Evolutionary conservation across 176 grass and related monocot species (phyloP), one percentile per base, ranked within the genome.

Genomic region (Ampelocalamus luodianensis): DNA sequence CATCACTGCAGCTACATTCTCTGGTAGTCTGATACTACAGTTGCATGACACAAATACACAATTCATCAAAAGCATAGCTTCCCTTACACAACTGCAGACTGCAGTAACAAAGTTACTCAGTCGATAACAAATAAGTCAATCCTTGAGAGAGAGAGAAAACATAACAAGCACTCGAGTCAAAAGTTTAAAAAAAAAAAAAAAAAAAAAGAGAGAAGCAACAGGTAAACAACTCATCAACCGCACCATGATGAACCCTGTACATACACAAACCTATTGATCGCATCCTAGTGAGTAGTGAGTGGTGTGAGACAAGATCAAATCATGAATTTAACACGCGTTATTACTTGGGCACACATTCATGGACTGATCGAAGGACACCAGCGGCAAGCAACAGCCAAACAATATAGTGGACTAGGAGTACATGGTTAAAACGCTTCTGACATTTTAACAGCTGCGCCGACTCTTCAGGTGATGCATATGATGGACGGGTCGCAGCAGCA

Each of bases 401-500:
- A 27, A 13, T 60, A 24, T 22, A 54, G 50, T 6, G 50, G 50
- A 54, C 0, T 18, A 45, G 10, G 44, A 12, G 49, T 51, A 17
- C 49, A 51, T 17, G 49, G 49, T 51, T 17, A 17, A 51, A 51
- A 51, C 15, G 15, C 5, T 51, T 17, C 14, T 17, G 49, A 51
- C 49, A 51, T 51, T 34, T 34, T 34, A 34, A 51, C 49, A 51
- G 15, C 49, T 34, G 32, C 32, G 32, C 32, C 32, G 32, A 2
- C 32, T 58, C 59, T 4, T 37, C 66, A 92, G 82, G 44, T 53
- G 38, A 87, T 53, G 49, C 84, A 85, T 44, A 93, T 78, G 54
- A 91, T 17, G 4, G 92, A 91, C 6, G 89, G 92, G 81, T 94
- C 92, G 74, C 92, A 94, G 69, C 92, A 91, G 81, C 92, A 94